These are phyloP conservation scores for Backusella australiensis DNA, from an alignment of 192 early-diverging fungal species.

Conservation along the genomic window DNA sequence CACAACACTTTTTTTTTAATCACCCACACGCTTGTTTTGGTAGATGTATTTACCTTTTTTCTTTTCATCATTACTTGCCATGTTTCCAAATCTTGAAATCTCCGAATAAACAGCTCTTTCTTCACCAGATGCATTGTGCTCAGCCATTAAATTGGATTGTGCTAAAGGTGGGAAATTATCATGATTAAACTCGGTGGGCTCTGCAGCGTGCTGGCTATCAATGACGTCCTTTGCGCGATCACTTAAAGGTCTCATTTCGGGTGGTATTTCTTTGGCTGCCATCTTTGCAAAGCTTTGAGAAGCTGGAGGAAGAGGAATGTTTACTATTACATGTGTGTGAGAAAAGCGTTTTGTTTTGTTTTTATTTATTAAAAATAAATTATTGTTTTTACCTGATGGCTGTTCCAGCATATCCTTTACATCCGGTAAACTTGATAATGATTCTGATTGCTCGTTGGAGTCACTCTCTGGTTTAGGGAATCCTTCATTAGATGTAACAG, in stretches of 20 bases:
- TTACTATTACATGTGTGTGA: neutral
- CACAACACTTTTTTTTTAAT: neutral
- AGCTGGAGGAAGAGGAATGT: conserved; percentile 24
- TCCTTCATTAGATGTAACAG: conserved; percentile 16
- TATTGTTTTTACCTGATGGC: conserved; percentile 17
- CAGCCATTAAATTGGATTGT: conserved; percentile 14
- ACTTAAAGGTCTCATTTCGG: neutral
- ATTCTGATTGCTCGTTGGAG: neutral
- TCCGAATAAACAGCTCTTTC: conserved; percentile 14
- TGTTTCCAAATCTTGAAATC: conserved; percentile 5
- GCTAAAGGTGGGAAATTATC: conserved; percentile 19
- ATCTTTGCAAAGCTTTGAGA: conserved; percentile 29
- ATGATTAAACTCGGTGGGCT: conserved; percentile 4
- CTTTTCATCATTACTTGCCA: neutral
- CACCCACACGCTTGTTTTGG: neutral
- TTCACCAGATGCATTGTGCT: conserved; percentile 1
- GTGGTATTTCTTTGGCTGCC: conserved; percentile 21
- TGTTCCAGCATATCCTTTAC: conserved; percentile 29
- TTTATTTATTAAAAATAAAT: neutral
- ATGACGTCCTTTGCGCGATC: neutral
- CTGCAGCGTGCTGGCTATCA: neutral
- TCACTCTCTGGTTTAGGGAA: conserved; percentile 21
- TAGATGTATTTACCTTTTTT: neutral
- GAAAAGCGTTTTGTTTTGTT: neutral
- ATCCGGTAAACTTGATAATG: conserved; percentile 22